Evolutionary conservation across 1,139 yeast species (phyloP), one percentile per base, ranked within the genome.

Genomic region (Yamadazyma buinensis): DNA sequence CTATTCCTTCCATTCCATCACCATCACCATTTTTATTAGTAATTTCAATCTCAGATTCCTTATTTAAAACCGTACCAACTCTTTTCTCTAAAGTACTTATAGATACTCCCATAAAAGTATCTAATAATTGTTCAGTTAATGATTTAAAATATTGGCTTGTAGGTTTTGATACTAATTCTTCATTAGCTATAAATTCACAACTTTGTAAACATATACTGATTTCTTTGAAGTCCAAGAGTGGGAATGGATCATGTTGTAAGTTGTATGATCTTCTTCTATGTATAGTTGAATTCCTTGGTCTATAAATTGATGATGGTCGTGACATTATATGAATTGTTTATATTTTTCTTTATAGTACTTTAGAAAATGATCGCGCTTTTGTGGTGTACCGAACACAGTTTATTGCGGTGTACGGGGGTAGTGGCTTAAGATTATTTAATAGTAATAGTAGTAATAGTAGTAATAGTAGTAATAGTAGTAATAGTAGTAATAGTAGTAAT

Each of bases 121-220:
- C 92, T 39, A 85, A 64, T 15, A 86, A 75, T 51, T 83, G 90
- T 45, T 82, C 85, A 40, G 81, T 77, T 25, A 86, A 57, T 14
- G 75, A 63, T 36, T 71, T 72, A 40, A 84, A 73, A 48, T 76
- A 84, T 29, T 73, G 74, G 12, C 80, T 66, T 1, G 85, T 75
- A 7, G 96, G 96, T 44, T 72, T 78, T 17, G 65, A 49, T 3
- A 86, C 65, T 41, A 75, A 68, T 23, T 81, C 87, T 45, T 80
- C 88, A 14, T 75, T 69, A 0, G 80, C 83, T 11, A 65, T 55
- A 33, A 84, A 75, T 39, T 79, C 84, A 52, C 84, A 80, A 39
- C 77, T 75, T 40, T 75, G 78, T 23, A 84, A 58, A 49, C 85
- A 79, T 11, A 68, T 60, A 2, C 80, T 72, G 20, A 84, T 67